Evolutionary conservation across 2,329 filamentous ascomycete genomes (phyloP).

Genomic region (Fusarium sp.): DNA sequence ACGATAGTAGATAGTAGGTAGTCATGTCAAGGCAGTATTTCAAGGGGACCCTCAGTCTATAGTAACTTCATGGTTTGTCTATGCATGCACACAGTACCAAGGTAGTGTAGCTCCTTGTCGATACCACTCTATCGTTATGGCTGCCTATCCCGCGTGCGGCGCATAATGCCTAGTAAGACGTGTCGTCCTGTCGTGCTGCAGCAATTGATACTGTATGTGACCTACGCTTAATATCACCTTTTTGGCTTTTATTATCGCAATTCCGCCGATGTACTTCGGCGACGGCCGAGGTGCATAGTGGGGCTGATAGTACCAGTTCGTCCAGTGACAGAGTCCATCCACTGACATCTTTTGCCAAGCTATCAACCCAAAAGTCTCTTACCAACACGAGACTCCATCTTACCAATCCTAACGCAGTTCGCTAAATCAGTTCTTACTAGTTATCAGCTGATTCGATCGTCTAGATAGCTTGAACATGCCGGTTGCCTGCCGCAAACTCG

Average conservation of each 20-base stretch:
- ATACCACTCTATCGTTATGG: constrained; percentile 12
- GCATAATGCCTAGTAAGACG: constrained; percentile 8
- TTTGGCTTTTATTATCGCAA: constrained; percentile 5
- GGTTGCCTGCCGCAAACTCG: not conserved
- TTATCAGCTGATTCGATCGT: not conserved
- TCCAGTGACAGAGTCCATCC: constrained; percentile 12
- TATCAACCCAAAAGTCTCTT: constrained; percentile 23
- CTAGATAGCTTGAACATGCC: not conserved
- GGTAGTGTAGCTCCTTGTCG: constrained; percentile 12
- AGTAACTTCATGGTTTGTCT: constrained; percentile 5
- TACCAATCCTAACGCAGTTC: constrained; percentile 13
- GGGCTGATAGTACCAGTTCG: constrained; percentile 9
- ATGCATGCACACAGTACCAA: constrained; percentile 20
- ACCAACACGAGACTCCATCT: constrained; percentile 19
- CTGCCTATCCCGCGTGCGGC: constrained; percentile 26
- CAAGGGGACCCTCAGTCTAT: not conserved
- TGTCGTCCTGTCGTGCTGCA: constrained; percentile 1
- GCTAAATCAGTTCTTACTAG: not conserved
- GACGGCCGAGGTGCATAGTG: constrained; percentile 16
- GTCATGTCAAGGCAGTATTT: constrained; percentile 15
- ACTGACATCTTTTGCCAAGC: constrained; percentile 30
- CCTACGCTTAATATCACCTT: constrained; percentile 12
- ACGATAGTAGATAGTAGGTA: constrained; percentile 23
- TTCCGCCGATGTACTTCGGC: constrained; percentile 26
- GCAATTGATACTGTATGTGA: constrained; percentile 6